Percentiles rank a stretch among this genome's conserved stretches.
Conservation (phyloP, 495 filamentous ascomycete genomes). For the Copromyces sp. region DNA sequence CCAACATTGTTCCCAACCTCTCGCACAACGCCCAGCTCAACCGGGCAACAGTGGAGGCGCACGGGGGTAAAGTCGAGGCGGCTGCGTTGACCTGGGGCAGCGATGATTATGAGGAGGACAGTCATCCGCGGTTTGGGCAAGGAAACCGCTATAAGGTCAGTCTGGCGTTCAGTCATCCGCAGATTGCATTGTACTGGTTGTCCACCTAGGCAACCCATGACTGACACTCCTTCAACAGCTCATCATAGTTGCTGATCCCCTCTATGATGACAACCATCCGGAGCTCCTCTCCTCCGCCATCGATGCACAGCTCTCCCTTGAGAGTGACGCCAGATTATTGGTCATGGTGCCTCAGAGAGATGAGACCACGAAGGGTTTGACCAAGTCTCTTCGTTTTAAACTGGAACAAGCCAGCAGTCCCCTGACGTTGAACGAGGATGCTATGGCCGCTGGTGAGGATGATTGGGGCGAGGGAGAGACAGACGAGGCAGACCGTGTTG, state of each 20-base stretch:
- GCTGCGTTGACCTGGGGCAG: constrained; percentile 31
- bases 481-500: constrained; percentile 21
- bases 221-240: constrained; percentile 16
- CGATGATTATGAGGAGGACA: constrained; percentile 19
- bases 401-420: constrained; percentile 16
- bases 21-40: constrained; percentile 30
- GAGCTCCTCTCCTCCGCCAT: constrained; percentile 33
- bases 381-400: constrained; percentile 13
- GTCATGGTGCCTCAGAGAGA: constrained; percentile 39
- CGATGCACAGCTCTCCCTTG: constrained; percentile 25
- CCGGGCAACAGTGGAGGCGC: constrained; percentile 16
- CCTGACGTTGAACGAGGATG: constrained; percentile 24
- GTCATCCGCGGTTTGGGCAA: constrained; percentile 22
- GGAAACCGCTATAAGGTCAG: constrained; percentile 30
- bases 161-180: neutral
- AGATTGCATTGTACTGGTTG: neutral
- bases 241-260: constrained; percentile 33
- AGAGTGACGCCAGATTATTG: constrained; percentile 26
- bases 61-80: constrained; percentile 27
- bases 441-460: constrained; percentile 29
- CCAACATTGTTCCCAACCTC: constrained; percentile 35
- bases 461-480: constrained; percentile 36
- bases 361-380: constrained; percentile 25
- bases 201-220: neutral
- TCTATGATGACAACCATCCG: constrained; percentile 41